Percentiles rank a stretch among this genome's conserved stretches.
phyloP scores from a whole-genome alignment of 1,284 basidiomycete genomes.

The Somion occarium region DNA sequence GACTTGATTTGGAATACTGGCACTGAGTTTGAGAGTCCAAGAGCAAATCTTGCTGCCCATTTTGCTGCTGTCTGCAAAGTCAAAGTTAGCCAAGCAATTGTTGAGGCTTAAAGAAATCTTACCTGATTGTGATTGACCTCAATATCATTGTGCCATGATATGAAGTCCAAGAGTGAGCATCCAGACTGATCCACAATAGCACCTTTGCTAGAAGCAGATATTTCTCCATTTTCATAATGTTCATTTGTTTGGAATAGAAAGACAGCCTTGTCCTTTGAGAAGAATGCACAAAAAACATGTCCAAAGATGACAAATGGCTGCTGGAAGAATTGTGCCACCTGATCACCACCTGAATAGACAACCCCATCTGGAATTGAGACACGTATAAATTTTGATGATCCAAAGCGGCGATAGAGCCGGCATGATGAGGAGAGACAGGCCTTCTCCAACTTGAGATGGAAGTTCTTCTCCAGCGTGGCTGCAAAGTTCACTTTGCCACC shows the following conservation, averaged over 20 bases:
- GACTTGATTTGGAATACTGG: slow-evolving; percentile 9
- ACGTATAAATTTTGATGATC: slow-evolving; percentile 34
- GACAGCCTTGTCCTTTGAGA: slow-evolving; percentile 30
- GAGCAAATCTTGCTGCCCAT: slow-evolving; percentile 13
- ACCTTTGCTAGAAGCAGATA: background rate
- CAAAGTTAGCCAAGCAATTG: background rate
- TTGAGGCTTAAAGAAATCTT: background rate
- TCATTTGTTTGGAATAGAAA: slow-evolving; percentile 35
- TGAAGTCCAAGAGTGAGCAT: slow-evolving; percentile 9
- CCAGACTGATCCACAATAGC: background rate
- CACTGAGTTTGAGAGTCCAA: slow-evolving; percentile 15
- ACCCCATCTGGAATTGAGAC: slow-evolving; percentile 25
- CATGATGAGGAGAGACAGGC: slow-evolving; percentile 32
- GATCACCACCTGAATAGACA: slow-evolving; percentile 9
- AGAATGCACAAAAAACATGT: slow-evolving; percentile 36
- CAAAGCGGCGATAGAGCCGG: slow-evolving; percentile 35
- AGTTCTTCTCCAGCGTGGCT: slow-evolving; percentile 15
- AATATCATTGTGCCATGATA: slow-evolving; percentile 12
- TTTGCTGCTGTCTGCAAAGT: slow-evolving; percentile 12
- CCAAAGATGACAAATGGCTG: slow-evolving; percentile 32
- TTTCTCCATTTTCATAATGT: slow-evolving; percentile 2
- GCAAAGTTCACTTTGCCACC: slow-evolving; percentile 34
- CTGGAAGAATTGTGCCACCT: slow-evolving; percentile 24
- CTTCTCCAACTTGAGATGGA: slow-evolving; percentile 23
- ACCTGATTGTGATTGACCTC: slow-evolving; percentile 12